phyloP scores from a whole-genome alignment of 148 eudicot species.

The Rheum nobile region DNA sequence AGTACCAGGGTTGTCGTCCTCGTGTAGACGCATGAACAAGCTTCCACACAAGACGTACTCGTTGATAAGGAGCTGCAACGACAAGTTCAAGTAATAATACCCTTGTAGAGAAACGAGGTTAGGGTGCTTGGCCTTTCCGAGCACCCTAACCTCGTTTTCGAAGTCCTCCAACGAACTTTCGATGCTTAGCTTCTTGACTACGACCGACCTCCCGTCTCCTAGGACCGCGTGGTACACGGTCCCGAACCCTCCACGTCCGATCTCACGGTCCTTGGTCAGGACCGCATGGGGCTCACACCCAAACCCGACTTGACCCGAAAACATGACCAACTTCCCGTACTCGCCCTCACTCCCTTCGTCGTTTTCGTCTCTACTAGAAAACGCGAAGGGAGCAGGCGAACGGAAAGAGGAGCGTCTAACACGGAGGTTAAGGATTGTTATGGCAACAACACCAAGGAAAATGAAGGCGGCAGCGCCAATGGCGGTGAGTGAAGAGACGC shows the following conservation, averaged over 20 bases:
- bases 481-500: constrained; percentile 75
- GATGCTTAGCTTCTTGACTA: constrained; percentile 73
- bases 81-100: constrained; percentile 66
- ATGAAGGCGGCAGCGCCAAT: constrained; percentile 83
- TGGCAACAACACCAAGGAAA: constrained; percentile 64
- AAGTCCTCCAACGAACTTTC: constrained; percentile 75
- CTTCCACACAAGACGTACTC: constrained; percentile 53
- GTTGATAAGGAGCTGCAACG: constrained; percentile 66
- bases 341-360: constrained; percentile 59
- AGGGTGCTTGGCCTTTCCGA: constrained; percentile 53
- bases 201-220: constrained; percentile 58
- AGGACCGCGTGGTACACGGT: constrained; percentile 54
- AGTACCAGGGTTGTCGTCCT: constrained; percentile 21
- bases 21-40: constrained; percentile 61
- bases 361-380: constrained; percentile 39
- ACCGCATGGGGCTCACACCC: constrained; percentile 56
- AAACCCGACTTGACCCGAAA: constrained; percentile 68
- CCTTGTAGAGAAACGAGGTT: constrained; percentile 71
- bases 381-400: constrained; percentile 34
- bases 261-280: constrained; percentile 61
- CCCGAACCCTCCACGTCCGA: constrained; percentile 89
- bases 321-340: constrained; percentile 93
- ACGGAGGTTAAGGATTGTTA: constrained; percentile 59
- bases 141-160: constrained; percentile 50
- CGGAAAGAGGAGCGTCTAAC: constrained; percentile 41